phyloP scores from a whole-genome alignment of 2,329 filamentous ascomycete species.

The Fusarium albidum region DNA sequence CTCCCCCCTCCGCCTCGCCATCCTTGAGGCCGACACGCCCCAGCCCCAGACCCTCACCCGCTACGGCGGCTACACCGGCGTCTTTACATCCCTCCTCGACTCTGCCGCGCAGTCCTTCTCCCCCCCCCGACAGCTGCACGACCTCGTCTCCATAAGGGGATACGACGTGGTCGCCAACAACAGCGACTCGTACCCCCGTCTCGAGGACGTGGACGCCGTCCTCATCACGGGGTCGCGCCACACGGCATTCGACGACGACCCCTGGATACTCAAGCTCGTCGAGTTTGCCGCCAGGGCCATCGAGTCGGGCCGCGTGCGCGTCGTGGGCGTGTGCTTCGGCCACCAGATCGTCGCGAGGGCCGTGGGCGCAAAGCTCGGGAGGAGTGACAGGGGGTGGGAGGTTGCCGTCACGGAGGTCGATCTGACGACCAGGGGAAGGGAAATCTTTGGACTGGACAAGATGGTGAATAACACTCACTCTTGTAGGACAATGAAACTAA shows the following conservation, averaged over 20 bases:
- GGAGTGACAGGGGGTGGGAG: constrained; percentile 54
- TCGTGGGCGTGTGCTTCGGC: constrained; percentile 58
- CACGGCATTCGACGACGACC: constrained; percentile 52
- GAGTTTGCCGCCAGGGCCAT: constrained; percentile 47
- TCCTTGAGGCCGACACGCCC: constrained; percentile 89
- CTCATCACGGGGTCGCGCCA: constrained; percentile 79
- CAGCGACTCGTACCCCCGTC: constrained; percentile 71
- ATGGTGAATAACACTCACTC: too few relatives aligned
- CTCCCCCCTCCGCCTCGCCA: constrained; percentile 76
- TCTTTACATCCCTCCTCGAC: constrained; percentile 70
- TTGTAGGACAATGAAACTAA: too few relatives aligned
- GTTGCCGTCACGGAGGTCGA: constrained; percentile 52
- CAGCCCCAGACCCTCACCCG: constrained; percentile 68
- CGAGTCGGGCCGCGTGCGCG: constrained; percentile 65
- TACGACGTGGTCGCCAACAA: constrained; percentile 78
- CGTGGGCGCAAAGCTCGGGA: constrained; percentile 48
- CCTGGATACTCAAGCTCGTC: constrained; percentile 55
- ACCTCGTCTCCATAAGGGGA: constrained; percentile 65
- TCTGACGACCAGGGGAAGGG: constrained; percentile 50
- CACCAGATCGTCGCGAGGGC: constrained; percentile 58
- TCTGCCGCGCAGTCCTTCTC: constrained; percentile 59
- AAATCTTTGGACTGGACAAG: constrained; percentile 49
- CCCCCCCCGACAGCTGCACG: constrained; percentile 50
- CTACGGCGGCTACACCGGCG: constrained; percentile 76
- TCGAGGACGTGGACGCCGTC: constrained; percentile 81